Base-by-base conservation (phyloP, 1,284 basidiomycete genomes). In the Anthracocystis walkeri region DNA sequence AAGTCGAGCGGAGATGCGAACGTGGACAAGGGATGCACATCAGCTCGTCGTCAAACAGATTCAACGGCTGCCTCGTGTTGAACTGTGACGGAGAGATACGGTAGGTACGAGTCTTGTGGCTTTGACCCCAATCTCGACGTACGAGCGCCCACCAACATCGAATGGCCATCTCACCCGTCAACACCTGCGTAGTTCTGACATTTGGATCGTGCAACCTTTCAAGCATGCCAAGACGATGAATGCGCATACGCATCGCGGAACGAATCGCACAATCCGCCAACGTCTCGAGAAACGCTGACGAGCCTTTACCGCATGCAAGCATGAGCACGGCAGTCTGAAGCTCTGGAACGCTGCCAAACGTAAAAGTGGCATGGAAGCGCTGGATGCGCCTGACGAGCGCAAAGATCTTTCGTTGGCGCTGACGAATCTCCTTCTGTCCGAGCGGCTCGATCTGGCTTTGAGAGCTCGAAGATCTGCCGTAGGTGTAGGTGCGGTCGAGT, bases 111-210 rank as follows among this genome's bases (percentile, higher is more conserved):
- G 51, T 56, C 44, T 65, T 64, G 48, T 59, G 55, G 52, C 65
- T 69, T 55, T 65, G 61, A 3, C 48, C 57, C 65, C 71, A 74
- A 46, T 74, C 71, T 25, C 66, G 58, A 7, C 66, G 54, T 2
- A 69, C 71, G 27, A 74, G 71, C 8, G 55, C 56, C 71, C 71
- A 74, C 71, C 71, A 74, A 50, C 65, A 69, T 18, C 71, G 71
- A 7, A 74, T 41, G 11, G 65, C 71, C 58, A 69, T 74, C 46
- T 74, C 71, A 7, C 54, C 65, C 7, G 58, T 53, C 27, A 63
- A 29, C n/a, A 59, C 51, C 33, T 59, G 51, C 4, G 18, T 45
- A 4, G 58, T 41, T 3, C 25, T 35, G 18, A 45, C 41, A 7
- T 23, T 27, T 3, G 71, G 35, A 25, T 23, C 23, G 44, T 74